Base-by-base conservation (phyloP, 176 grass and related monocot species). In the Echinochloa phyllopogon region DNA sequence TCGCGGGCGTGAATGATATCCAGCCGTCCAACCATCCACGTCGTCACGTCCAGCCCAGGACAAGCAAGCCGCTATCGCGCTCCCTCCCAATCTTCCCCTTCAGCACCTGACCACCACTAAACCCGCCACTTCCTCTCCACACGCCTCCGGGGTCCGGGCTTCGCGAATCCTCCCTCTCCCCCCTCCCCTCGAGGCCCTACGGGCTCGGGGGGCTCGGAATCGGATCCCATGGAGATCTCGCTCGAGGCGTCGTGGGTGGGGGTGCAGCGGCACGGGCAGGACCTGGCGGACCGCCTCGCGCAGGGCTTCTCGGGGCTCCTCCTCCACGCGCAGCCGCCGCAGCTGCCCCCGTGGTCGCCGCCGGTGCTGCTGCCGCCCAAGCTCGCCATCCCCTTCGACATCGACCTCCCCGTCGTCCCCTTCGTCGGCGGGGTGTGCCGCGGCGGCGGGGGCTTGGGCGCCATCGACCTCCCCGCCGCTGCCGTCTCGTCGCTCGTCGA, bases 261-360 rank as follows among this genome's bases (percentile, higher is more conserved):
- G 80, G 86, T 92, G 80, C 96, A 95, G 91, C 96, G 96, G 68
- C 95, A 97, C 56, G 95, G 95, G 45, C 95, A 92, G 55, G 96
- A 98, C 80, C 82, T 98, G 6, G 87, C 92, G 21, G 88, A 92
- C 91, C 93, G 93, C 80, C 87, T 98, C 40, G 80, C 88, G 69
- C 96, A 99, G 83, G 96, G 93, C 71, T 75, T 99, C 56, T 86
- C 90, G 76, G 96, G 96, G 2, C 83, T 98, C 49, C 85, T 98
- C 43, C 90, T 94, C 88, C 92, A 95, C 61, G 81, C 75, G 69
- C 91, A 93, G 20, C 96, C 78, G 40, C 91, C 81, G 56, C 88
- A 74, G 63, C 84, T 85, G 42, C 81, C 75, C 49, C 77, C 72
- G 53, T 96, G 89, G 94, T 86, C 91, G 45, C 73, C 91, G 40